Base-by-base conservation (phyloP, 805 yeast species). In the Pichia nakasei region DNA sequence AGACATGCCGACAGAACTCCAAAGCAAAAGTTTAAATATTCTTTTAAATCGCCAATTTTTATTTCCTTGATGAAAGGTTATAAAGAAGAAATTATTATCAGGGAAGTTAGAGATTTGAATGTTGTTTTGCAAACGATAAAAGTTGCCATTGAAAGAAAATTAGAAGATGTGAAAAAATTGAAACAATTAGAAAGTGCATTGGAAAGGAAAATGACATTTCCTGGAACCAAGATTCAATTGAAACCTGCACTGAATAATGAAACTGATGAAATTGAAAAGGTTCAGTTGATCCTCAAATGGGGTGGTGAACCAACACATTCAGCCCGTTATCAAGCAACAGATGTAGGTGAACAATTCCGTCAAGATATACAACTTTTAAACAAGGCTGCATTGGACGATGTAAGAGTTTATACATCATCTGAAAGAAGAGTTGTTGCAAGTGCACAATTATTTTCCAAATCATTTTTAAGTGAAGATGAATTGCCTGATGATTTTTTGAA, bases 251-350 rank as follows among this genome's bases (percentile, higher is more conserved):
- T 89, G 44, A 73, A 75, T 54, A 66, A 69, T 13, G 80, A 76
- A 34, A 48, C 53, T 7, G 72, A 69, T 46, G 79, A 81, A 29
- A 93, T 93, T 19, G 97, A 91, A 52, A 93, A 93, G 60, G 97
- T 91, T 21, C 98, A 93, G 63, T 80, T 93, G 50, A 94, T 93
- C 49, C 70, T 93, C 55, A 93, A 93, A 61, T 93, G 98, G 98
- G 98, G 98, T 55, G 99, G 99, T 50, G 99, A 93, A 63, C 97
- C 98, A 6, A 93, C 99, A 1, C 99, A 93, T 62, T 88, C 97
- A 11, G 97, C 97, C 2, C 76, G 82, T 50, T 85, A 87, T 60
- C 99, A 93, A 66, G 95, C 96, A 1, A 75, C 82, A 24, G 99
- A 93, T 63, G 76, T 93, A 18, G 99, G 98, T 42, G 97, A 91